Base-by-base conservation (phyloP, 2,329 filamentous ascomycete species). In the Aspergillus niger region DNA sequence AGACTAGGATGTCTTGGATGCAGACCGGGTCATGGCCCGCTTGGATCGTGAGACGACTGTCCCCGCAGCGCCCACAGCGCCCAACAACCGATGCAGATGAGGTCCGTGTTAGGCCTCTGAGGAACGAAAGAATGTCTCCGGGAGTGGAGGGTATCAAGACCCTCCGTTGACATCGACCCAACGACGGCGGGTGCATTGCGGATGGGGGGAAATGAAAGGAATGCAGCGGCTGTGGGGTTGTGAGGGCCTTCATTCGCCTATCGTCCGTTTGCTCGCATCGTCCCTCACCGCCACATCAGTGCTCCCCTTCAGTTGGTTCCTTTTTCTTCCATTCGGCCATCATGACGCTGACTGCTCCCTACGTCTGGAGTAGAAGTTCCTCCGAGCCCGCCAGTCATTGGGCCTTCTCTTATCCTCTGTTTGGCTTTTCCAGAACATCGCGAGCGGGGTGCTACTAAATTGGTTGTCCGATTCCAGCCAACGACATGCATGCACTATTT, bases 261-360 rank as follows among this genome's bases (percentile, higher is more conserved):
- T 66, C 52, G 58, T 60, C 58, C 62, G 56, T 65, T 66, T 63
- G 63, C 44, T 65, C 43, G 57, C 60, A 28, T 52, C 24, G 39
- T 62, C 58, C 54, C 62, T 68, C 66, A 68, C 66, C 66, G 66
- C 66, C 66, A 68, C 63, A 63, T 67, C 60, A 57, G 63, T 36
- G 48, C 53, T 52, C 39, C 50, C n/a, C 47, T 59, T 20, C 26
- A 32, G 30, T 44, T 55, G 30, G 39, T 56, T 38, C 50, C 38
- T 28, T 43, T 59, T 54, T 52, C 54, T 49, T 59, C 17, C n/a
- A 22, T 8, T 38, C 28, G 52, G 28, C 8, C 38, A 44, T 41
- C 53, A 20, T 55, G 52, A 30, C 28, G 39, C 15, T 30, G 38
- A 55, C 52, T 26, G 13, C 38, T 13, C 5, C 24, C n/a, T 20